Conservation (phyloP, 1,284 basidiomycete species). For the Xanthoconium separans region DNA sequence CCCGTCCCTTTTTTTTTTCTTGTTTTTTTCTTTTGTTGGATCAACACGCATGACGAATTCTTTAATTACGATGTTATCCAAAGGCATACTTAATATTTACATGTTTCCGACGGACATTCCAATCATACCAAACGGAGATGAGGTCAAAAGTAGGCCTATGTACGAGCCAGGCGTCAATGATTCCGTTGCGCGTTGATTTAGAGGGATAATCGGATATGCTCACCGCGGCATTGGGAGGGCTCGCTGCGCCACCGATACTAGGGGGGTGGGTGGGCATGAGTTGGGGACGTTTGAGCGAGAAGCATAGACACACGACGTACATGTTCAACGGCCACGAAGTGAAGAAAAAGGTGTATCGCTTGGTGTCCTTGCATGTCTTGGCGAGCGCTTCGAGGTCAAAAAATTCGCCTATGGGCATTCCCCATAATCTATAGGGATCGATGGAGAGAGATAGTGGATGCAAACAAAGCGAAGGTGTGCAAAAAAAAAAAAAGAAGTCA, state of each 20-base stretch:
- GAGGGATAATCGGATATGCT: too few relatives aligned
- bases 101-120: not conserved
- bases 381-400: slow-evolving; percentile 68
- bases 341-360: slow-evolving; percentile 70
- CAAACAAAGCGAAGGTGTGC: too few relatives aligned
- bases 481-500: too few relatives aligned
- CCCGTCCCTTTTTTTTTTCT: not conserved
- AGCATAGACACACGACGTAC: slow-evolving; percentile 37
- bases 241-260: slow-evolving; percentile 65
- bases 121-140: not conserved
- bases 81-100: slow-evolving; percentile 19
- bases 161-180: too few relatives aligned
- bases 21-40: slow-evolving; percentile 3
- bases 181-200: too few relatives aligned
- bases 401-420: slow-evolving; percentile 74
- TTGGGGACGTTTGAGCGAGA: too few relatives aligned
- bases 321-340: slow-evolving; percentile 72
- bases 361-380: slow-evolving; percentile 52
- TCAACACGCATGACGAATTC: slow-evolving; percentile 20
- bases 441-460: too few relatives aligned
- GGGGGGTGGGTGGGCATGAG: not conserved
- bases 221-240: slow-evolving; percentile 69
- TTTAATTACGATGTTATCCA: slow-evolving; percentile 26
- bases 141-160: slow-evolving; percentile 31
- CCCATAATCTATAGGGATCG: slow-evolving; percentile 68